These are phyloP conservation scores for Phytopythium cucurbitacearum DNA, from an alignment of 352 stramenopile genomes.

Conservation along the genomic window DNA sequence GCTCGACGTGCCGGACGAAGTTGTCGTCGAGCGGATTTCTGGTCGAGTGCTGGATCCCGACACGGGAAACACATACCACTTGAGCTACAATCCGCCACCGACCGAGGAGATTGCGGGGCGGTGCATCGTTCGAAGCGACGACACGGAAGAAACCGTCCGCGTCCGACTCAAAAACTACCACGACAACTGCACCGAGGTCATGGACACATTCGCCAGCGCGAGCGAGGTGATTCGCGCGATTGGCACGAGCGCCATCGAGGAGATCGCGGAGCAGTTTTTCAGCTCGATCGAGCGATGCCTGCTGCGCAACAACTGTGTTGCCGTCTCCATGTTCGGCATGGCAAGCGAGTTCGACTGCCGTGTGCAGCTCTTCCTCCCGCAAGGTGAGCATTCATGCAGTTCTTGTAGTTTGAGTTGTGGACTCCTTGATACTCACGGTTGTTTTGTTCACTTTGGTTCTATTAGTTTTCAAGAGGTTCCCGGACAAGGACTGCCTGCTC, in stretches of 20 bases:
- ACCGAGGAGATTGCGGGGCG: conserved; percentile 56
- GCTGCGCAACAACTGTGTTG: conserved; percentile 57
- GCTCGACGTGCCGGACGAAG: conserved; percentile 92
- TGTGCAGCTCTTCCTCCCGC: conserved; percentile 44
- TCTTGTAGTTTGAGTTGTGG: background rate
- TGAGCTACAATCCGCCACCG: conserved; percentile 79
- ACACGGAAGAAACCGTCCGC: conserved; percentile 88
- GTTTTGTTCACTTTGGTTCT: background rate
- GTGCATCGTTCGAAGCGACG: conserved; percentile 68
- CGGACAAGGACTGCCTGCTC: conserved; percentile 52
- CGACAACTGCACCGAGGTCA: conserved; percentile 49
- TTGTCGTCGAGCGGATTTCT: conserved; percentile 92
- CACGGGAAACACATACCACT: conserved; percentile 92
- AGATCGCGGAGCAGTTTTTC: conserved; percentile 54
- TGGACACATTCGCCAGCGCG: conserved; percentile 24
- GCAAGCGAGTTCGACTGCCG: conserved; percentile 26
- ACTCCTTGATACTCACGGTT: background rate
- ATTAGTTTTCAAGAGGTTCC: conserved; percentile 53
- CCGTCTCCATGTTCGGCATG: conserved; percentile 54
- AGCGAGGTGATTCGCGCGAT: conserved; percentile 46
- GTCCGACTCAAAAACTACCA: conserved; percentile 86
- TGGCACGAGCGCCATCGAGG: conserved; percentile 44
- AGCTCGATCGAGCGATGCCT: conserved; percentile 40
- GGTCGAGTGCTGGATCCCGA: conserved; percentile 89
- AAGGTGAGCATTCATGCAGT: conserved; percentile 24